A percentile compares a stretch with the other conserved stretches of the same genome.
Conservation (phyloP, 306 rosid genomes). For the Trifolium subterraneum region DNA sequence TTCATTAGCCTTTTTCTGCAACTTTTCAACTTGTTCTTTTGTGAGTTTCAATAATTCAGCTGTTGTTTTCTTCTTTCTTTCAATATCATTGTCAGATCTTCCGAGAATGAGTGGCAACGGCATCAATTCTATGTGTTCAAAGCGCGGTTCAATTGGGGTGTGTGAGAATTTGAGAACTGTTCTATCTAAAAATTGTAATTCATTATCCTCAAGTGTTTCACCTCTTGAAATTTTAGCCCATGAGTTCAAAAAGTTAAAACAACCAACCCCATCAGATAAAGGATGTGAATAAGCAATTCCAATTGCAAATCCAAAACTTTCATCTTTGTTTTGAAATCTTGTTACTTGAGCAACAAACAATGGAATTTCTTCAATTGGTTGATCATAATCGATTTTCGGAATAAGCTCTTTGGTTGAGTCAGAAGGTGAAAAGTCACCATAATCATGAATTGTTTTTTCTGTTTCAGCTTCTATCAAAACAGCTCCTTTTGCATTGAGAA, state of each 20-base stretch:
- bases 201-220: background rate
- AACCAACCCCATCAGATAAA: slow-evolving; percentile 10
- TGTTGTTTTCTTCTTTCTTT: slow-evolving; percentile 10
- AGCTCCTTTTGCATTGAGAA: slow-evolving; percentile 30
- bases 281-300: background rate
- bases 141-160: background rate
- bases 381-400: slow-evolving; percentile 23
- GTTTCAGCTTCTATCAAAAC: slow-evolving; percentile 13
- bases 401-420: slow-evolving; percentile 26
- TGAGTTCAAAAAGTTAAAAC: background rate
- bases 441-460: background rate
- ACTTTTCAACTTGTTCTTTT: slow-evolving; percentile 7
- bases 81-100: background rate
- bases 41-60: background rate
- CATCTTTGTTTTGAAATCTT: background rate
- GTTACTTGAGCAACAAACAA: slow-evolving; percentile 19
- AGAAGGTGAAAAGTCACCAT: slow-evolving; percentile 24
- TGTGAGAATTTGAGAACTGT: background rate
- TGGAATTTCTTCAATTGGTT: slow-evolving; percentile 15
- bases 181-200: slow-evolving; percentile 31
- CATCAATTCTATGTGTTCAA: slow-evolving; percentile 23
- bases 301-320: slow-evolving; percentile 1
- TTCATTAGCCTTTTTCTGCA: slow-evolving; percentile 13
- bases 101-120: slow-evolving; percentile 24
- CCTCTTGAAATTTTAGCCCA: background rate